phyloP scores from a whole-genome alignment of 257 asterid species.

The Nicotiana tabacum region DNA sequence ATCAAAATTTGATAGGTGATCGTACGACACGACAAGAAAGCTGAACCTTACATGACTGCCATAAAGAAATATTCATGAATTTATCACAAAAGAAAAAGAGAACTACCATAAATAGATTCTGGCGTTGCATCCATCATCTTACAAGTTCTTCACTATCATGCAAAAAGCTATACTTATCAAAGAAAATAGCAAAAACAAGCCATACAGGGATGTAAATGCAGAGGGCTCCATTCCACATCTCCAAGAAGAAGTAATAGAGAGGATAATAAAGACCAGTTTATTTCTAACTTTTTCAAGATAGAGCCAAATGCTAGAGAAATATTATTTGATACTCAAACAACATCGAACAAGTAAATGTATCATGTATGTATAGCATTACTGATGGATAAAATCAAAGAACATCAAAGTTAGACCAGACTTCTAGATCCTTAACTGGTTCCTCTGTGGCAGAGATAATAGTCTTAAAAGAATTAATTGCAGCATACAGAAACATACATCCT shows the following conservation, averaged over 20 bases:
- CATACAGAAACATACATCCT: constrained; percentile 72
- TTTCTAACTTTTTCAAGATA: neutral
- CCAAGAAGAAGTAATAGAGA: neutral
- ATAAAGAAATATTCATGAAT: neutral
- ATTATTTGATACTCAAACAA: neutral
- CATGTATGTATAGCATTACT: neutral
- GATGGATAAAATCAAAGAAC: constrained; percentile 7
- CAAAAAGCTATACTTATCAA: no score
- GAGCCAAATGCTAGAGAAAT: neutral
- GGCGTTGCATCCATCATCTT: neutral
- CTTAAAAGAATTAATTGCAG: constrained; percentile 13
- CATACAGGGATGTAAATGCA: no score
- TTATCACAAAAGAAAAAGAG: neutral
- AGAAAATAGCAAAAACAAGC: no score
- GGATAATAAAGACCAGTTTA: neutral
- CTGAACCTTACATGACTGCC: neutral
- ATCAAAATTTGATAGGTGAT: neutral
- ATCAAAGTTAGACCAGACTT: constrained; percentile 20
- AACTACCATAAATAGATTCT: neutral
- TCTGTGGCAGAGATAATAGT: constrained; percentile 14
- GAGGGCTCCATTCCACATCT: neutral
- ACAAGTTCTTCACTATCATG: no score
- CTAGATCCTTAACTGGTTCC: neutral
- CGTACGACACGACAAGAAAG: neutral
- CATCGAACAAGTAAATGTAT: neutral